Conservation (phyloP, 202 grass and related monocot genomes). For the Brachypodium distachyon region DNA sequence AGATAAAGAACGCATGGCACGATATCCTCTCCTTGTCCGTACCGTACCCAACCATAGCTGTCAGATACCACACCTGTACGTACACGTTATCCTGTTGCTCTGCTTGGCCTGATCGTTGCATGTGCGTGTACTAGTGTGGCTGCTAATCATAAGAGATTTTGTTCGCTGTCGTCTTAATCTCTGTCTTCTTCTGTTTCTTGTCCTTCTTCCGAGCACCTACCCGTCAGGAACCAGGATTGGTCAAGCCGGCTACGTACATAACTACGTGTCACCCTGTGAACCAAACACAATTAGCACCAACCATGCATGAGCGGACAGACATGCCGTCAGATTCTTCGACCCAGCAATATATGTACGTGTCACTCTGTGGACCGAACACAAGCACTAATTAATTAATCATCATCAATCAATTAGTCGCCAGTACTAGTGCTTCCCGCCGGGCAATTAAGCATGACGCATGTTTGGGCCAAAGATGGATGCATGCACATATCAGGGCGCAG, state of each 20-base stretch:
- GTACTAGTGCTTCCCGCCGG: too few relatives aligned
- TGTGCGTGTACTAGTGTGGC: background rate
- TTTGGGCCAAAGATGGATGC: too few relatives aligned
- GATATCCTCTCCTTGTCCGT: background rate
- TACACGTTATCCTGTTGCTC: too few relatives aligned
- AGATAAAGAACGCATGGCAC: background rate
- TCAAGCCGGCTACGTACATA: too few relatives aligned
- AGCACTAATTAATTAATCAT: background rate
- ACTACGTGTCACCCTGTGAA: background rate
- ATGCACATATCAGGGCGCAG: too few relatives aligned
- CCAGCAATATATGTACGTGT: background rate
- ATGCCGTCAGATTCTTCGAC: background rate
- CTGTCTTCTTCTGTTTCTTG: too few relatives aligned
- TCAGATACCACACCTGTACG: too few relatives aligned
- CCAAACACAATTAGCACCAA: too few relatives aligned
- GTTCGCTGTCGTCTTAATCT: background rate
- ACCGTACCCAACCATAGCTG: background rate
- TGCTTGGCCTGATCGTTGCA: background rate
- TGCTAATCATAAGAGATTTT: background rate
- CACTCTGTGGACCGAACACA: background rate
- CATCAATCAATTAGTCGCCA: too few relatives aligned
- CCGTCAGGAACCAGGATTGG: too few relatives aligned
- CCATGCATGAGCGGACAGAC: too few relatives aligned
- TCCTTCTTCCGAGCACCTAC: background rate
- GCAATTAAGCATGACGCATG: too few relatives aligned